Percentiles rank a stretch among this genome's conserved stretches.
Evolutionary conservation across 805 yeast genomes (phyloP).

Genomic region (Ascoidea tarda): DNA sequence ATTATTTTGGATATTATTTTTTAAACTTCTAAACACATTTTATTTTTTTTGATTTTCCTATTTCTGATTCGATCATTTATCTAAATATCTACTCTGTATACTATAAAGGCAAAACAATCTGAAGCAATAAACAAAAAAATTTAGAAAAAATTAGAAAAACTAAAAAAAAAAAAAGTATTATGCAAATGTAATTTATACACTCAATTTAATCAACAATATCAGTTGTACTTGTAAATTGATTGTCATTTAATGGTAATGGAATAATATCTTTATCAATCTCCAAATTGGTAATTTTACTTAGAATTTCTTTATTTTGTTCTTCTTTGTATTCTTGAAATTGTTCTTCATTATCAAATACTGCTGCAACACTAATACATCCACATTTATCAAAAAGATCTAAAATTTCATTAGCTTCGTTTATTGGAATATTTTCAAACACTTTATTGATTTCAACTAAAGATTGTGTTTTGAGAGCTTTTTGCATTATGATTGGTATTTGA

Average conservation of each 20-base stretch:
- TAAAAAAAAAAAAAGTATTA: too few relatives aligned
- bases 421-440: slow-evolving; percentile 58
- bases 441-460: slow-evolving; percentile 69
- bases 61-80: too few relatives aligned
- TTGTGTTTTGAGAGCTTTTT: slow-evolving; percentile 58
- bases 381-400: slow-evolving; percentile 66
- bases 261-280: slow-evolving; percentile 12
- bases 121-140: too few relatives aligned
- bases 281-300: too few relatives aligned
- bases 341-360: slow-evolving; percentile 54
- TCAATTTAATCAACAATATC: background rate
- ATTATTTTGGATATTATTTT: too few relatives aligned
- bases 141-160: background rate
- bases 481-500: slow-evolving; percentile 46
- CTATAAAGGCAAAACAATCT: too few relatives aligned
- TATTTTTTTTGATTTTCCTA: too few relatives aligned
- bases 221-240: background rate
- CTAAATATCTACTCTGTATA: too few relatives aligned
- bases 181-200: background rate
- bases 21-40: too few relatives aligned
- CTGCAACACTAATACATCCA: slow-evolving; percentile 75
- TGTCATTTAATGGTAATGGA: background rate
- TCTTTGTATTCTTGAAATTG: slow-evolving; percentile 43
- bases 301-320: slow-evolving; percentile 4
- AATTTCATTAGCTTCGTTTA: slow-evolving; percentile 69